Conservation (phyloP, 208 protist species). For the Wallacemonas sp. region DNA sequence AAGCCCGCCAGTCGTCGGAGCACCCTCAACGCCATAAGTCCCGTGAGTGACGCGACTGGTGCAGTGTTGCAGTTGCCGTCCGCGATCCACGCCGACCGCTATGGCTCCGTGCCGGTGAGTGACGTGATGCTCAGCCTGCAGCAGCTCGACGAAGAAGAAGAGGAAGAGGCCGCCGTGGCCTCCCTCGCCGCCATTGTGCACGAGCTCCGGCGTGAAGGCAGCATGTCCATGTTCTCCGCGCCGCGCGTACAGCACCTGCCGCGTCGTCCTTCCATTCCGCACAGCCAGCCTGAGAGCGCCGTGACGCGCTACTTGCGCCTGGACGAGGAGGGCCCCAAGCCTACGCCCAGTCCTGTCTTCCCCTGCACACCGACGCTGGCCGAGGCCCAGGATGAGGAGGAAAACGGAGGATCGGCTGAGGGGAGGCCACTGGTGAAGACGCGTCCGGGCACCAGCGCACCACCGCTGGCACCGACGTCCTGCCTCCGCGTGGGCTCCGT, state of each 20-base stretch:
- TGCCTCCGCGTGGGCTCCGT: not conserved
- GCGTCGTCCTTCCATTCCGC: not conserved
- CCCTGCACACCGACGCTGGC: not conserved
- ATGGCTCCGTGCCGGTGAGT: not conserved
- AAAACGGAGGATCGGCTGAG: no score
- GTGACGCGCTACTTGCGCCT: constrained; percentile 5
- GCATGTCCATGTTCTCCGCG: not conserved
- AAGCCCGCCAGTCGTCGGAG: not conserved
- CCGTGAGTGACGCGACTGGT: no score
- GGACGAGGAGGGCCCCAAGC: not conserved
- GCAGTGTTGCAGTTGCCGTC: no score
- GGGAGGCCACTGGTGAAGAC: no score
- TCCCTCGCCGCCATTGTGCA: constrained; percentile 11
- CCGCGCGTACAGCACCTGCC: not conserved
- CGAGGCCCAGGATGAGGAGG: no score
- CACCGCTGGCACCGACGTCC: not conserved
- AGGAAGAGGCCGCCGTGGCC: constrained; percentile 14
- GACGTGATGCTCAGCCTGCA: constrained; percentile 16
- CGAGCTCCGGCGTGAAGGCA: not conserved
- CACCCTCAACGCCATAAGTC: not conserved
- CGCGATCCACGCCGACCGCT: not conserved
- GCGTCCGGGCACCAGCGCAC: not conserved
- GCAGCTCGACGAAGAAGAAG: constrained; percentile 19
- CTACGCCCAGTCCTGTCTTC: not conserved
- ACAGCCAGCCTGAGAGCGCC: not conserved